Percentiles rank a stretch among this genome's conserved stretches.
These are phyloP conservation scores for Pythium sukuiense DNA, from an alignment of 352 stramenopile species.

Conservation along the genomic window DNA sequence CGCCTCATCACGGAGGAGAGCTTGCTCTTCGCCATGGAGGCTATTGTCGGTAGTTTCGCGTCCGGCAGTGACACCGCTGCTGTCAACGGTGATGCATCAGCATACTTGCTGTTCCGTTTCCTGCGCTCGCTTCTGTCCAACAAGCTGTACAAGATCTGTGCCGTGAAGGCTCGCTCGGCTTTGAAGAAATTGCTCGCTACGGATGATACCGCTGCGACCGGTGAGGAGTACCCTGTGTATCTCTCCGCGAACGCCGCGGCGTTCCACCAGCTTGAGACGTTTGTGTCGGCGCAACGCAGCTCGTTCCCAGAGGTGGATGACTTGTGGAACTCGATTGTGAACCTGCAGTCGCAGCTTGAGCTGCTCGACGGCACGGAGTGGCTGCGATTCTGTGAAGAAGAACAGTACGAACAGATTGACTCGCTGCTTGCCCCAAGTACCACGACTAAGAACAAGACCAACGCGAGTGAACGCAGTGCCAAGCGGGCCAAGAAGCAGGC, in stretches of 20 bases:
- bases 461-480: slow-evolving; percentile 9
- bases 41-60: slow-evolving; percentile 33
- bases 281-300: slow-evolving; percentile 20
- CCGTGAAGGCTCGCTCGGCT: slow-evolving; percentile 25
- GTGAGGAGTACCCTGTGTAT: slow-evolving; percentile 41
- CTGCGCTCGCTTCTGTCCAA: slow-evolving; percentile 55
- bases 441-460: slow-evolving; percentile 4
- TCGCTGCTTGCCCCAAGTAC: slow-evolving; percentile 25
- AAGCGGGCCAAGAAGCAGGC: slow-evolving; percentile 31
- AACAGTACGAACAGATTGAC: slow-evolving; percentile 63
- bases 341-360: slow-evolving; percentile 46
- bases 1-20: slow-evolving; percentile 45
- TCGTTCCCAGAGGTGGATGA: slow-evolving; percentile 31
- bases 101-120: slow-evolving; percentile 51
- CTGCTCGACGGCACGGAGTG: slow-evolving; percentile 62
- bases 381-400: slow-evolving; percentile 70
- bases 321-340: slow-evolving; percentile 42
- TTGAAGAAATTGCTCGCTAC: slow-evolving; percentile 30
- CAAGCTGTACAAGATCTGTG: slow-evolving; percentile 39
- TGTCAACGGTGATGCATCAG: slow-evolving; percentile 8
- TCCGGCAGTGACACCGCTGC: neutral
- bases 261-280: slow-evolving; percentile 35
- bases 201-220: neutral
- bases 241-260: slow-evolving; percentile 50
- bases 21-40: slow-evolving; percentile 64